Base-by-base conservation (phyloP, 1,284 basidiomycete species). In the Sphagnurus paluster region DNA sequence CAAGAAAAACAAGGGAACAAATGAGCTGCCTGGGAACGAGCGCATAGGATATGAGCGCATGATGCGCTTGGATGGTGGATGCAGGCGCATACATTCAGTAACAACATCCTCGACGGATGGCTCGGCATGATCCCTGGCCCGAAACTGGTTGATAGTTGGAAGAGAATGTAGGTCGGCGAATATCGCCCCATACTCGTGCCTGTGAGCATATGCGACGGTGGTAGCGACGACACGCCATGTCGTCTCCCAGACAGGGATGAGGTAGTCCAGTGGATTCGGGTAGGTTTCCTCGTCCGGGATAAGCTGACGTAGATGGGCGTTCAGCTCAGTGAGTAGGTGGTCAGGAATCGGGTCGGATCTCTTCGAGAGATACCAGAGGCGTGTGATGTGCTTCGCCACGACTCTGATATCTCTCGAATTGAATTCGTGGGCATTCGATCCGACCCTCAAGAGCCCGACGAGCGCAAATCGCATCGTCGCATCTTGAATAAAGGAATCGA, bases 221-320 rank as follows among this genome's bases (percentile, higher is more conserved):
- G n/a, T n/a, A n/a, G 80, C 80, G 38, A 80, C 65, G n/a, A 82
- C 71, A 13, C 79, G 70, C 82, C 82, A 83, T 37, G 82, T 63
- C 0, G 76, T 77, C 56, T 84, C 82, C 67, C 77, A 84, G 1
- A 75, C 63, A 0, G 80, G 80, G 30, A 83, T 65, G 1, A 84
- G 65, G 47, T 70, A 70, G 36, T 81, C 69, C 16, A 82, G 55
- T 0, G 77, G 72, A 39, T 72, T 66, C 1, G 60, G 59, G 46
- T 67, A 69, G 4, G 24, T 44, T 1, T 55, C 53, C 1, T 50
- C 44, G 29, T 67, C 59, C 0, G 71, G 68, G 16, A 81, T 50
- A 51, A 79, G 70, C 1, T 47, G 53, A 2, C 63, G 56, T 20
- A 79, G 61, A 30, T 57, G 57, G 17, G 42, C 9, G 24, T 56